Conservation (phyloP, 1,284 basidiomycete genomes). For the Ustilago bromivora region DNA sequence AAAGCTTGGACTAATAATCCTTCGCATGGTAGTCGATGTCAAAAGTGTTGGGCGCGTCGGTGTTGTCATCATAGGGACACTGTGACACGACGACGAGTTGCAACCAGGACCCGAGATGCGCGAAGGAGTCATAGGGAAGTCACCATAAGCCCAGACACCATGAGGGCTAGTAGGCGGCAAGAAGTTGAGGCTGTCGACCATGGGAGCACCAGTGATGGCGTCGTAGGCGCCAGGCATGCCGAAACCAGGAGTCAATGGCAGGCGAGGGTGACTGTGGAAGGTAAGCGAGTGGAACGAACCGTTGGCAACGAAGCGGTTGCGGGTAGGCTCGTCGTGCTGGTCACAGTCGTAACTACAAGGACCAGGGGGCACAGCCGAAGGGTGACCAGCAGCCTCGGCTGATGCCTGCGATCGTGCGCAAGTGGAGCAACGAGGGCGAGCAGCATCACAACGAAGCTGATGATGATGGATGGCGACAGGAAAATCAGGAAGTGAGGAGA, state of each 20-base stretch:
- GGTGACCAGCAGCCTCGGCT: slow-evolving; percentile 54
- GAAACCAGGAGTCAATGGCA: slow-evolving; percentile 45
- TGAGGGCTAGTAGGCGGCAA: slow-evolving; percentile 49
- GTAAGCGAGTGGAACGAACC: slow-evolving; percentile 55
- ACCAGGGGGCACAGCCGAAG: slow-evolving; percentile 50
- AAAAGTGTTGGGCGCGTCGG: slow-evolving; percentile 41
- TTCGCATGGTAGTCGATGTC: slow-evolving; percentile 49
- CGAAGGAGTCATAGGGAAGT: slow-evolving; percentile 52
- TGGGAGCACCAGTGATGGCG: slow-evolving; percentile 31
- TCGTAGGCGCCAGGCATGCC: slow-evolving; percentile 37
- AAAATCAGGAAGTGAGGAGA: neutral
- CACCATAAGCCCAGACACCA: slow-evolving; percentile 49
- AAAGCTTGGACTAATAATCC: slow-evolving; percentile 53
- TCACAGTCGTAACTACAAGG: slow-evolving; percentile 50
- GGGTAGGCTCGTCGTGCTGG: slow-evolving; percentile 43
- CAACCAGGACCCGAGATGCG: slow-evolving; percentile 34
- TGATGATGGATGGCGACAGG: slow-evolving; percentile 32
- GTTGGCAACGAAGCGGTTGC: slow-evolving; percentile 51
- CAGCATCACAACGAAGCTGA: slow-evolving; percentile 55
- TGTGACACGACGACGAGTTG: slow-evolving; percentile 39
- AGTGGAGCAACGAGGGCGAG: slow-evolving; percentile 54
- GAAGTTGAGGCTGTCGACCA: slow-evolving; percentile 48
- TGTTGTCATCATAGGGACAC: slow-evolving; percentile 42
- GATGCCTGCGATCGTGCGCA: slow-evolving; percentile 54
- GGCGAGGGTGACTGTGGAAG: slow-evolving; percentile 52